Base-by-base conservation (phyloP, 192 early-diverging fungal genomes). In the Thoreauomyces humboldtii region DNA sequence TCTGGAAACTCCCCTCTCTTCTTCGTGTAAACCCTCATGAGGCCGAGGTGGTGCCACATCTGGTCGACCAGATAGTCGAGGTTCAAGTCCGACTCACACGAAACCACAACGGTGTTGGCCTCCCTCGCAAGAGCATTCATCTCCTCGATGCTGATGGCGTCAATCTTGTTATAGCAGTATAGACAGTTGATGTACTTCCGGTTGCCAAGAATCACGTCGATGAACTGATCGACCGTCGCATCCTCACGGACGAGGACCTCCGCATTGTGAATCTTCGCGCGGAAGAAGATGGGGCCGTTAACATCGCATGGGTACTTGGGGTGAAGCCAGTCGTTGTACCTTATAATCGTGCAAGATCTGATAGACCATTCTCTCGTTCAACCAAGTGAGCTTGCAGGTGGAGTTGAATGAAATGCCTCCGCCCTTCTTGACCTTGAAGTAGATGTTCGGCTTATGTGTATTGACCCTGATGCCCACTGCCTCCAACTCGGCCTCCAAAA, bases 121-220 rank as follows among this genome's bases (percentile, higher is more conserved):
- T 91, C 79, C 48, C 88, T 84, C n/a, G 96, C 93, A 56, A 98
- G 81, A 61, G 83, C 73, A 76, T 98, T 92, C 7, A 98, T 86
- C 74, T 97, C 93, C 75, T 98, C 95, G 47, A 99, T 86, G 7
- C 92, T 91, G 48, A 99, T 91, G 34, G 75, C 77, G 65, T 99
- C 97, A 45, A 98, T 92, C 83, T 99, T 99, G 86, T 99, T 99
- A 81, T 86, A 86, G 60, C 83, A 85, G 75, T 98, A 99, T 27
- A 99, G 78, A 63, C 93, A 96, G n/a, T 86, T 83, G 32, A 99
- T 84, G 67, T 99, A 96, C 71, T 93, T 95, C 54, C 96, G 86
- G 81, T 98, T 98, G 24, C 95, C 95, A 15, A 99, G 84, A 4
- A 99, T 88, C n/a, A 98, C 92, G 74, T 99, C 97, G 67, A 99